These are phyloP conservation scores for Anthoceros angustus DNA, from an alignment of 225 moss, liverwort and hornwort genomes.

Conservation along the genomic window DNA sequence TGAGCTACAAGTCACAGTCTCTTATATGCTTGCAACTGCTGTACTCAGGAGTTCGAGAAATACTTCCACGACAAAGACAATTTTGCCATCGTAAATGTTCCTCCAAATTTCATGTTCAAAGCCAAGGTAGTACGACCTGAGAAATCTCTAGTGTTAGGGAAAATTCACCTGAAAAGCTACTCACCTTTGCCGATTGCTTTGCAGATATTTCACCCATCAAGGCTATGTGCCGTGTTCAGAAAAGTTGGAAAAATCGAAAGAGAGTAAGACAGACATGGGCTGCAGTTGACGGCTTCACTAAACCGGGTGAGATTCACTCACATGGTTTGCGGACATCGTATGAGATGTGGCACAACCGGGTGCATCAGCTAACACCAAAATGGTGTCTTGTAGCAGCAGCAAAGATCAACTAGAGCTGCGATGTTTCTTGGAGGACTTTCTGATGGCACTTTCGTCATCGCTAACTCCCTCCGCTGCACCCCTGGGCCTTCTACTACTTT, in stretches of 20 bases:
- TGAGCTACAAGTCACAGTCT: background rate
- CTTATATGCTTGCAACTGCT: background rate
- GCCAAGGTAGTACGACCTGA: conserved; percentile 45
- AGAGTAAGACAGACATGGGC: background rate
- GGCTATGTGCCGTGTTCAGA: conserved; percentile 73
- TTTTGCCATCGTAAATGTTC: conserved; percentile 61
- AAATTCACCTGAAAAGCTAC: too few species aligned
- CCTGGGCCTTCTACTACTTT: too few species aligned
- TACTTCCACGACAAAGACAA: conserved; percentile 65
- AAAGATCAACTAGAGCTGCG: background rate
- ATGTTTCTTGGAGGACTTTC: background rate
- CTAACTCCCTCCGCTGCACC: too few species aligned
- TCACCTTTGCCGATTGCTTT: conserved; percentile 1
- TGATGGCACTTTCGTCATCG: background rate
- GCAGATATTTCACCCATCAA: conserved; percentile 93
- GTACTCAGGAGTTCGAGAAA: conserved; percentile 64
- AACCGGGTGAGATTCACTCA: background rate
- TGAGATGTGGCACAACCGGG: background rate
- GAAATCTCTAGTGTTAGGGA: background rate
- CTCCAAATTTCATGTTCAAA: conserved; percentile 91
- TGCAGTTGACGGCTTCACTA: background rate
- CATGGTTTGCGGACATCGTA: background rate
- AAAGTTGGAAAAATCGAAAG: conserved; percentile 9
- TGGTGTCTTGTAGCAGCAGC: background rate
- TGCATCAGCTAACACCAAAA: background rate